Evolutionary conservation across 2,329 filamentous ascomycete species (phyloP).

Genomic region (Beauveria brongniartii): DNA sequence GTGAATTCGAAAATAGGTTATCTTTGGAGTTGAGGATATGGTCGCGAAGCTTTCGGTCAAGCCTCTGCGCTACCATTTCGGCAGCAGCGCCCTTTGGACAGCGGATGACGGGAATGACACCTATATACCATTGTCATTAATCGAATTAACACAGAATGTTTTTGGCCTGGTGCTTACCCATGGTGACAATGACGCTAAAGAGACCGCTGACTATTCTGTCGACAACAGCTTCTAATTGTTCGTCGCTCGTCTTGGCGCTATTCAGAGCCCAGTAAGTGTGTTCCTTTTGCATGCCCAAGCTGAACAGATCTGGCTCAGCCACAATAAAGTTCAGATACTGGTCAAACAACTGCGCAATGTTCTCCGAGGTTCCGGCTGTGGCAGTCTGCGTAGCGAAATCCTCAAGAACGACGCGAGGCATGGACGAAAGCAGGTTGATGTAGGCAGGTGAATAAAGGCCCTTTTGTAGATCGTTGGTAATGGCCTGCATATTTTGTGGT

Average conservation of each 20-base stretch:
- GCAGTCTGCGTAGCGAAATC: constrained; percentile 90
- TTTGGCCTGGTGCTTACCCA: constrained; percentile 53
- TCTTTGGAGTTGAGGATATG: constrained; percentile 97
- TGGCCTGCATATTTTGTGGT: constrained; percentile 66
- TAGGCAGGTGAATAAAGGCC: constrained; percentile 90
- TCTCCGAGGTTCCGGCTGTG: constrained; percentile 73
- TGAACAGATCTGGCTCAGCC: constrained; percentile 91
- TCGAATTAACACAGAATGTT: background rate
- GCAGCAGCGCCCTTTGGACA: constrained; percentile 89
- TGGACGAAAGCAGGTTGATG: constrained; percentile 92
- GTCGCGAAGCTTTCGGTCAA: constrained; percentile 91
- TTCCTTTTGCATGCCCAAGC: constrained; percentile 81
- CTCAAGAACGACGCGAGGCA: constrained; percentile 83
- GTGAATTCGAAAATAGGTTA: constrained; percentile 76
- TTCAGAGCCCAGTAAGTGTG: constrained; percentile 95
- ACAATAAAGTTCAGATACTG: constrained; percentile 98
- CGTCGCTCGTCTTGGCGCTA: constrained; percentile 82
- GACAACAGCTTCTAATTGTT: constrained; percentile 77
- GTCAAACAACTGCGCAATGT: constrained; percentile 87
- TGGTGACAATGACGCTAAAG: constrained; percentile 98
- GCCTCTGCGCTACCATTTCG: constrained; percentile 86
- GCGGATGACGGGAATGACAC: constrained; percentile 88
- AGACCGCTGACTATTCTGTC: constrained; percentile 90
- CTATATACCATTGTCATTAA: constrained; percentile 31
- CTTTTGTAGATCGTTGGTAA: constrained; percentile 78